phyloP scores from a whole-genome alignment of 1,139 yeast species.

The Taiozyma sp. region DNA sequence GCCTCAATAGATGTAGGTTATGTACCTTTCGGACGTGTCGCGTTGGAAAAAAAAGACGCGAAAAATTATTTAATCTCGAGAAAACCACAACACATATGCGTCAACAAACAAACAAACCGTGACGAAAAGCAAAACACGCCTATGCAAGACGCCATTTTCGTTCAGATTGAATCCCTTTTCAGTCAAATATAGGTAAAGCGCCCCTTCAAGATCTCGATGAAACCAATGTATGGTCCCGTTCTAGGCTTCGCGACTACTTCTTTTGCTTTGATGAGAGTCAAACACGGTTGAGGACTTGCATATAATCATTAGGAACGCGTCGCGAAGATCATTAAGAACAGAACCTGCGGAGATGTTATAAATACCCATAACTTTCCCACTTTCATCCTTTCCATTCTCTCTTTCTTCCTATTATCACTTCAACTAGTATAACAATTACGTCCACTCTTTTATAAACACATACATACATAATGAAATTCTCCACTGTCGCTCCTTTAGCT shows the following conservation, averaged over 20 bases:
- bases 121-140: background rate
- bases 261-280: background rate
- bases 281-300: background rate
- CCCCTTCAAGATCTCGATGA: background rate
- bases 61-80: background rate
- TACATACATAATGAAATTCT: slow-evolving; percentile 18
- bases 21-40: background rate
- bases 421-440: slow-evolving; percentile 1
- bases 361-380: background rate
- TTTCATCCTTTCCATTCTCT: background rate
- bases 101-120: background rate
- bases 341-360: background rate
- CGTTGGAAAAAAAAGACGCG: background rate
- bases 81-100: background rate
- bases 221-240: background rate
- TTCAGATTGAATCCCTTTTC: background rate
- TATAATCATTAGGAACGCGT: background rate
- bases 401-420: background rate
- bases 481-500: slow-evolving; percentile 17
- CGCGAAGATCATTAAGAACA: background rate
- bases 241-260: background rate
- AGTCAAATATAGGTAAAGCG: background rate
- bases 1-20: background rate
- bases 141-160: background rate
- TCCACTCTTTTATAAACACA: slow-evolving; percentile 12